A percentile compares a stretch with the other conserved stretches of the same genome.
These are phyloP conservation scores for Naumovozyma castellii DNA, from an alignment of 805 yeast genomes.

Conservation along the genomic window DNA sequence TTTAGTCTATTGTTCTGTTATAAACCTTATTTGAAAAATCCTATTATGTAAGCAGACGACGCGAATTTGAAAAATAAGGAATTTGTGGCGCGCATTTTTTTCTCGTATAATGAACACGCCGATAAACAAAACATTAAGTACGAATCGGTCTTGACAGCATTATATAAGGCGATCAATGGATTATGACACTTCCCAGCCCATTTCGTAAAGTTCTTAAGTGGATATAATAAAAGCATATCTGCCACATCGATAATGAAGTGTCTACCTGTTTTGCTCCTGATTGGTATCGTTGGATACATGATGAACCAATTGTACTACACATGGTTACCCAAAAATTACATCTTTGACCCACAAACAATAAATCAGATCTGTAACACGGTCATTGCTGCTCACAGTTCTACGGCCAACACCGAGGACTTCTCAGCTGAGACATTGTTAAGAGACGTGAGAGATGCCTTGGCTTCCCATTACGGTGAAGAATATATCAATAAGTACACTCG, in stretches of 20 bases:
- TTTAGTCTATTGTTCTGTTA: no score
- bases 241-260: conserved; percentile 23
- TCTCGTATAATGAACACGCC: neutral
- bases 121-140: neutral
- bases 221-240: no score
- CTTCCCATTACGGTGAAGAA: conserved; percentile 60
- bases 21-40: no score
- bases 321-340: conserved; percentile 63
- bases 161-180: no score
- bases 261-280: conserved; percentile 9
- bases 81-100: neutral
- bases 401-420: conserved; percentile 36
- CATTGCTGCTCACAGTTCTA: conserved; percentile 34
- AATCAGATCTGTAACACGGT: conserved; percentile 50
- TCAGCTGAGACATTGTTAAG: conserved; percentile 55
- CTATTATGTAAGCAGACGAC: no score
- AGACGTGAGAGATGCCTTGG: conserved; percentile 50
- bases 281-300: conserved; percentile 16
- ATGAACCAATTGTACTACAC: conserved; percentile 35
- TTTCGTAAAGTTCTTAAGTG: no score
- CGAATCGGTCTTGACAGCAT: no score
- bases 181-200: no score
- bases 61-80: neutral
- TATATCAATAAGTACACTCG: conserved; percentile 59
- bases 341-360: conserved; percentile 59